Base-by-base conservation (phyloP, 163 green algal species). In the Chlamydomonas reinhardtii region DNA sequence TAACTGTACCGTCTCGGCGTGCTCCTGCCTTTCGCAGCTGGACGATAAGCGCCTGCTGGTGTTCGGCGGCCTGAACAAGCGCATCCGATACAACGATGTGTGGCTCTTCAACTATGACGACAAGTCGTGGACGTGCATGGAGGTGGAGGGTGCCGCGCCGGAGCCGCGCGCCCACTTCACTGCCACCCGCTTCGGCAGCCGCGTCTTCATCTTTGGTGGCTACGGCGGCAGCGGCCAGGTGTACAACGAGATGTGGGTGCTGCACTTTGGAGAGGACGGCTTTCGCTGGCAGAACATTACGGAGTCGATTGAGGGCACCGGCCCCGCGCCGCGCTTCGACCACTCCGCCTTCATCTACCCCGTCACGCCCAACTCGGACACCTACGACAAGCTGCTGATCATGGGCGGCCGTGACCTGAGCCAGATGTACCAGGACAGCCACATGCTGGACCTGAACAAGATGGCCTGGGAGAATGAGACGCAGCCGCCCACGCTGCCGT, bases 191-290 rank as follows among this genome's bases (percentile, higher is more conserved):
- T 92, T 95, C 78, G 92, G 89, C 62, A 88, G 92, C 59, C 87
- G 89, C 22, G 87, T 98, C 32, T 94, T 95, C 73, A 84, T 98
- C 35, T 97, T 98, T 90, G 94, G 94, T 37, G 95, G 96, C 43
- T 98, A 98, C 80, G 94, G 94, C 24, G 96, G 96, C 61, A 90
- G 92, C 76, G 96, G 96, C 19, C 89, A 95, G 74, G 94, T 96
- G 15, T 94, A 92, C 83, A 93, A 91, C 27, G 96, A 98, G 82
- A 86, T 97, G 64, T 98, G 94, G 94, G 82, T 94, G n/a, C 91
- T 98, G 72, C 86, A 95, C 74, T 24, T 94, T 19, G 70, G 54
- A 20, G 89, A 94, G 32, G 89, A 84, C 20, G 86, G 31, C 32
- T 94, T 92, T 74, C 70, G 56, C 20, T 96, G 94, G 94, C 91